phyloP scores from a whole-genome alignment of 2,329 filamentous ascomycete genomes.

The Talaromyces sp. region DNA sequence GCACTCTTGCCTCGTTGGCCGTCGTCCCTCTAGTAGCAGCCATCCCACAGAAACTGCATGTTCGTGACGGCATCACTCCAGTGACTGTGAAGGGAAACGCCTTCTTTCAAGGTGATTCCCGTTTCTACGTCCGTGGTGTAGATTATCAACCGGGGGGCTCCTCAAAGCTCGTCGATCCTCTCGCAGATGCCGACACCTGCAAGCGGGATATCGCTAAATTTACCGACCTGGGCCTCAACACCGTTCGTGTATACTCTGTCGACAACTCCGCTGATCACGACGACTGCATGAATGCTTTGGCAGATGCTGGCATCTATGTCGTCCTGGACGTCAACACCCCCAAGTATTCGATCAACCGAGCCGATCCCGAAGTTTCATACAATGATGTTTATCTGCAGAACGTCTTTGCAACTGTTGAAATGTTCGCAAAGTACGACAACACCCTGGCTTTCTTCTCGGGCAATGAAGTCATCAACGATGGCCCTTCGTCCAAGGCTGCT shows the following conservation, averaged over 20 bases:
- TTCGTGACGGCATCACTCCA: conserved; percentile 51
- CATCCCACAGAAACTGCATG: conserved; percentile 35
- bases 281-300: conserved; percentile 77
- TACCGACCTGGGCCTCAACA: conserved; percentile 84
- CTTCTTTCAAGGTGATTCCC: conserved; percentile 62
- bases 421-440: conserved; percentile 79
- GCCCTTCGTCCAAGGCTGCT: conserved; percentile 62
- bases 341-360: conserved; percentile 81
- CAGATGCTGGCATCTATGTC: conserved; percentile 85
- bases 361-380: conserved; percentile 71
- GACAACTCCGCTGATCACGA: conserved; percentile 83
- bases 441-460: conserved; percentile 83
- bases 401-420: conserved; percentile 84
- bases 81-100: conserved; percentile 65
- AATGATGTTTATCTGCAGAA: conserved; percentile 81
- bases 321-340: conserved; percentile 92
- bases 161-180: conserved; percentile 67
- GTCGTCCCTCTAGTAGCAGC: conserved; percentile 49
- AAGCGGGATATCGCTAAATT: conserved; percentile 78
- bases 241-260: conserved; percentile 86
- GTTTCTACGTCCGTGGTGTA: conserved; percentile 55
- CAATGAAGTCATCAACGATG: conserved; percentile 76
- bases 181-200: conserved; percentile 69
- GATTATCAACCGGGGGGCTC: conserved; percentile 68
- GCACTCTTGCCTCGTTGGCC: conserved; percentile 44